Evolutionary conservation across 352 stramenopile species (phyloP).

Genomic region (Phytophthora megakarya): DNA sequence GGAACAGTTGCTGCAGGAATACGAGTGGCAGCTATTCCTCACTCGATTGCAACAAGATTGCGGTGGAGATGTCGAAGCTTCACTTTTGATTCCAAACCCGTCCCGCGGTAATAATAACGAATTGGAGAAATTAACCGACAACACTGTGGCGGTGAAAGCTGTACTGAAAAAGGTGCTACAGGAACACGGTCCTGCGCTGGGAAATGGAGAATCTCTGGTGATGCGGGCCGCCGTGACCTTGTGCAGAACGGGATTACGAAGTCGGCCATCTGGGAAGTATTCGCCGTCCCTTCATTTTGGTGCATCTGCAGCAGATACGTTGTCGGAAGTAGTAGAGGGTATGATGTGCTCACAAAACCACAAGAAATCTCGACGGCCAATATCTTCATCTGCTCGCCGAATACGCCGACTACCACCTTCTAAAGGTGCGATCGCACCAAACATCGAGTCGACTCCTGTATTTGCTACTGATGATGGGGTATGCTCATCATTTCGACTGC

Average conservation of each 20-base stretch:
- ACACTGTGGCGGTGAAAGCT: slow-evolving; percentile 7
- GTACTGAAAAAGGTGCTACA: slow-evolving; percentile 27
- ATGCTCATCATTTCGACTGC: slow-evolving; percentile 34
- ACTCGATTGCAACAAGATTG: slow-evolving; percentile 43
- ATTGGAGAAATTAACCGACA: no score
- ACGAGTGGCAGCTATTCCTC: slow-evolving; percentile 45
- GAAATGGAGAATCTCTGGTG: slow-evolving; percentile 15
- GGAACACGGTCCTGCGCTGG: slow-evolving; percentile 35
- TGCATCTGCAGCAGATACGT: slow-evolving; percentile 25
- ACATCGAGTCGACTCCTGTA: background rate
- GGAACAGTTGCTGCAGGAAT: slow-evolving; percentile 18
- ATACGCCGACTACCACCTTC: slow-evolving; percentile 23
- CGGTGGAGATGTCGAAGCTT: slow-evolving; percentile 15
- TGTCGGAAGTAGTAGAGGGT: slow-evolving; percentile 20
- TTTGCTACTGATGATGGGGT: slow-evolving; percentile 13
- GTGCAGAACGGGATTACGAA: slow-evolving; percentile 1
- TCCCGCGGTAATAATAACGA: background rate
- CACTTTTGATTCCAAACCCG: slow-evolving; percentile 25
- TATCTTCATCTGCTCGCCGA: slow-evolving; percentile 26
- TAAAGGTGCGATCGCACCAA: background rate
- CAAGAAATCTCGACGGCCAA: slow-evolving; percentile 12
- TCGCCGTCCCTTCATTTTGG: slow-evolving; percentile 43
- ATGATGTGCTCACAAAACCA: slow-evolving; percentile 1
- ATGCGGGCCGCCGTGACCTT: slow-evolving; percentile 29
- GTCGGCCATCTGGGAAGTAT: slow-evolving; percentile 4